These are phyloP conservation scores for Pseudopithomyces chartarum DNA, from an alignment of 2,329 filamentous ascomycete genomes.

Conservation along the genomic window DNA sequence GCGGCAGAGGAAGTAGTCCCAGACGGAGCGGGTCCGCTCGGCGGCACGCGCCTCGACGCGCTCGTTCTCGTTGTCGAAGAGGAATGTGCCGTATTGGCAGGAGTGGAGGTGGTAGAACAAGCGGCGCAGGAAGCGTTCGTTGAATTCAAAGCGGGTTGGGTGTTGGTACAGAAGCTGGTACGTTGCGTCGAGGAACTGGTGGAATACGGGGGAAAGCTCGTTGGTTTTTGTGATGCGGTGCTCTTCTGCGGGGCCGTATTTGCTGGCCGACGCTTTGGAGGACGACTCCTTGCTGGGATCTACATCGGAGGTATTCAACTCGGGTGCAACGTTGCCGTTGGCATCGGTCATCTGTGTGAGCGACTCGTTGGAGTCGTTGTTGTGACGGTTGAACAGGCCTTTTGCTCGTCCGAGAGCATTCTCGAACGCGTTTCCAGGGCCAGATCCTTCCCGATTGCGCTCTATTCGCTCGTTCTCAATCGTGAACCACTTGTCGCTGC, in stretches of 20 bases:
- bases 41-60: constrained; percentile 71
- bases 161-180: constrained; percentile 88
- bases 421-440: constrained; percentile 77
- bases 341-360: constrained; percentile 57
- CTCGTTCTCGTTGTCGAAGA: constrained; percentile 94
- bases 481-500: constrained; percentile 91
- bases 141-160: constrained; percentile 91
- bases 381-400: constrained; percentile 83
- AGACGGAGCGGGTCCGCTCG: constrained; percentile 82
- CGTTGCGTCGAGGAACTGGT: constrained; percentile 93
- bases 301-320: constrained; percentile 53
- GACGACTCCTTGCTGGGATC: constrained; percentile 47
- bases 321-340: constrained; percentile 56
- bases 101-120: constrained; percentile 93
- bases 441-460: constrained; percentile 38
- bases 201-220: constrained; percentile 94
- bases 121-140: constrained; percentile 87
- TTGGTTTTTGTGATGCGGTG: constrained; percentile 79
- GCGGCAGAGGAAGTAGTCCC: constrained; percentile 91
- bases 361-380: constrained; percentile 67
- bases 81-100: constrained; percentile 94
- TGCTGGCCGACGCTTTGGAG: constrained; percentile 33
- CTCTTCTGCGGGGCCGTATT: constrained; percentile 54
- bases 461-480: constrained; percentile 80
- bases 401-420: constrained; percentile 84